Evolutionary conservation across 495 filamentous ascomycete genomes (phyloP).

Genomic region (Xylaria longipes): DNA sequence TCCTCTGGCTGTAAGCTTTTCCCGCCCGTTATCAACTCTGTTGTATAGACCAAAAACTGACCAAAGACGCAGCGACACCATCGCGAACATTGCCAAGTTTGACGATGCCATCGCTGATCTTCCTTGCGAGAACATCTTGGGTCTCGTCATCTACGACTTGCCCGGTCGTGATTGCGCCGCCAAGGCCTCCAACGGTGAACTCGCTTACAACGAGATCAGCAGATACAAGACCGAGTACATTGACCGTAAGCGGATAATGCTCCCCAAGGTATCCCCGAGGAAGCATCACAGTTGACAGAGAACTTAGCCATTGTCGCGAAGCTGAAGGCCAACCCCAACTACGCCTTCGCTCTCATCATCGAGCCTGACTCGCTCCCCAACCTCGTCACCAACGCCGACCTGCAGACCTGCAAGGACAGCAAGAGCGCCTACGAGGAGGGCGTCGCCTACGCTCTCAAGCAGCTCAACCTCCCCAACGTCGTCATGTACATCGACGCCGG

Average conservation of each 20-base stretch:
- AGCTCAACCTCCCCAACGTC: slow-evolving; percentile 78
- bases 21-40: not conserved
- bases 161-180: slow-evolving; percentile 81
- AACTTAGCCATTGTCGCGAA: slow-evolving; percentile 61
- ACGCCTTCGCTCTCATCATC: slow-evolving; percentile 60
- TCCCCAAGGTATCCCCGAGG: too few species aligned
- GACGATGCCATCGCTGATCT: slow-evolving; percentile 62
- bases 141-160: slow-evolving; percentile 78
- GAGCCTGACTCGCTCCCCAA: slow-evolving; percentile 85
- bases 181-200: slow-evolving; percentile 78
- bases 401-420: slow-evolving; percentile 68
- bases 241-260: slow-evolving; percentile 55
- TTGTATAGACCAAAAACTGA: slow-evolving; percentile 25
- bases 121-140: slow-evolving; percentile 61
- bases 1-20: slow-evolving; percentile 69
- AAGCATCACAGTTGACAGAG: slow-evolving; percentile 36
- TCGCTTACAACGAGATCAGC: slow-evolving; percentile 65
- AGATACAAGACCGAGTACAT: slow-evolving; percentile 75
- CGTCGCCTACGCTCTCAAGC: slow-evolving; percentile 72
- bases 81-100: slow-evolving; percentile 65
- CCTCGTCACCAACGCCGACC: slow-evolving; percentile 74
- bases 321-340: slow-evolving; percentile 61
- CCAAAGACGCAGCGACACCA: slow-evolving; percentile 53
- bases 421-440: slow-evolving; percentile 70
- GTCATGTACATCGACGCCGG: slow-evolving; percentile 85